Base-by-base conservation (phyloP, 495 filamentous ascomycete genomes). In the Gamarada debralockiae region DNA sequence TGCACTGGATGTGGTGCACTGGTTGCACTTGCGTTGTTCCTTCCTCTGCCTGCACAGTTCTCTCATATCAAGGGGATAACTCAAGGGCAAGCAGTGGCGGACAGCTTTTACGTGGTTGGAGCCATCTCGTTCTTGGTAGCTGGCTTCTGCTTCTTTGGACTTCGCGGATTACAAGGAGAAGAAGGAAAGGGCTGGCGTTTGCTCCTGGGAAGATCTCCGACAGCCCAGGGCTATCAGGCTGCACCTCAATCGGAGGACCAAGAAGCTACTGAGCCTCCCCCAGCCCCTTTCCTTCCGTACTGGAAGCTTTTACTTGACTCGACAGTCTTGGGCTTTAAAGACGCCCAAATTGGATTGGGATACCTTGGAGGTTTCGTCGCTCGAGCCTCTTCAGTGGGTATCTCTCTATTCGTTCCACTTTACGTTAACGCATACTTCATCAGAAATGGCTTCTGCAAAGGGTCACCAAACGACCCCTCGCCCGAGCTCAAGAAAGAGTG, bases 311-410 rank as follows among this genome's bases (percentile, higher is more conserved):
- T 96, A 24, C 67, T 74, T 2, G 77, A 82, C n/a, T 83, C 90
- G 0, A 63, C 92, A 37, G 67, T 70, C 7, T 72, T 96, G n/a
- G 92, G 87, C 12, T 80, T 88, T 56, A 81, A 72, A 18, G 85
- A 92, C 63, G 72, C 77, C 21, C 78, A 84, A 44, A 92, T 99
- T 61, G 83, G 83, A 34, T 76, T 97, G 0, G 90, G 87, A 15
- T 99, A 97, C 60, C 70, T 97, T 0, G 93, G 92, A 50, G 92
- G 92, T 14, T 96, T 99, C 57, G 92, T 97, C 0, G 93, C 95
- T 3, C 83, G 93, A 45, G 89, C 93, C 10, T 96, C 90, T n/a
- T 95, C 91, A 0, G 92, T 99, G 37, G 92, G 86, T 10, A 95
- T 97, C 48, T 92, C 89, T 1, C 74, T 96, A 8, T 99, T 97